Evolutionary conservation across 2,329 filamentous ascomycete species (phyloP), one percentile per base, ranked within the genome.

Genomic region (Blastomyces percursus): DNA sequence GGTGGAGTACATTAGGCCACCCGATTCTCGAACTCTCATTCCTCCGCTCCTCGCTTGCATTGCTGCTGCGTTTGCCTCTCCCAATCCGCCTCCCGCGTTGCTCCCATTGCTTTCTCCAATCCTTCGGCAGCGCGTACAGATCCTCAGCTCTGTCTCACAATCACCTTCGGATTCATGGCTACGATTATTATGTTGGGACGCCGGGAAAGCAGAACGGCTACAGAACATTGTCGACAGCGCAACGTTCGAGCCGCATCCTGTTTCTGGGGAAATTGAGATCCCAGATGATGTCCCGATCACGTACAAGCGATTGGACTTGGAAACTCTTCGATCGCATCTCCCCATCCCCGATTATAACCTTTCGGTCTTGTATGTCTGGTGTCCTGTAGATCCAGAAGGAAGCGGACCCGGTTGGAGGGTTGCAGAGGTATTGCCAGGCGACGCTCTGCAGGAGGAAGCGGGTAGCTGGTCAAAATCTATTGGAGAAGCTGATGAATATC

Each of bases 41-140:
- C 84, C 83, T 64, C 84, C 85, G 44, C 76, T 87, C 8, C 81
- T 87, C 58, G 85, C 85, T 54, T 87, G 84, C 71, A 77, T 87
- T 3, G 82, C 84, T 7, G 82, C 82, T 24, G 82, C 84, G 19
- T 85, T 82, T 69, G 79, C 81, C 60, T 84, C 85, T 44, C 79
- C 80, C 61, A 78, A 78, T 64, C 83, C 84, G 42, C 84, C 85
- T 3, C 84, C 84, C 59, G 82, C 81, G 35, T 75, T 87, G 12
- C 77, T 86, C 2, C 81, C 83, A 42, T 78, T 86, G 2, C 78
- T 87, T 21, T 84, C 84, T 11, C 85, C 85, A 9, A 84, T 86
- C 54, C 79, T 87, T 2, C 82, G 84, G 64, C 85, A 87, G 72
- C 77, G 84, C 59, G 76, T 87, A 2, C 79, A 83, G 67, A 79